Percentiles rank a stretch among this genome's conserved stretches.
Evolutionary conservation across 495 filamentous ascomycete genomes (phyloP).

Genomic region (Aspergillus incahuasiensis): DNA sequence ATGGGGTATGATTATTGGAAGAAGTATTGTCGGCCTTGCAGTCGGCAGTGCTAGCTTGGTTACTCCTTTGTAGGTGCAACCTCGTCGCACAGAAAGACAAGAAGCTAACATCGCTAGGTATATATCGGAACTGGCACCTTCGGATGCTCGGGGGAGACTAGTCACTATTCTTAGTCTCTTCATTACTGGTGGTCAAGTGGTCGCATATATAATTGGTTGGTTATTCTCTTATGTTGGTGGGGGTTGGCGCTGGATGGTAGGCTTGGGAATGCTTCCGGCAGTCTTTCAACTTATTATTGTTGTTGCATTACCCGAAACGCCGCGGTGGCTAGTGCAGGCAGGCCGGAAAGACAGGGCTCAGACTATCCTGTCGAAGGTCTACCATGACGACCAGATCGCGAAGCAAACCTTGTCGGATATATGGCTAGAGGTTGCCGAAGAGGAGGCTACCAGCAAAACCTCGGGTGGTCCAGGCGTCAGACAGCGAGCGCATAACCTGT

Average conservation of each 20-base stretch:
- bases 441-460: constrained; percentile 34
- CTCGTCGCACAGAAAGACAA: not conserved
- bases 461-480: constrained; percentile 16
- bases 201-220: constrained; percentile 79
- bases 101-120: constrained; percentile 42
- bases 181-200: constrained; percentile 79
- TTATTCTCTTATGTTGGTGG: constrained; percentile 51
- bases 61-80: constrained; percentile 58
- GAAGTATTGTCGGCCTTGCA: constrained; percentile 74
- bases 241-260: constrained; percentile 90
- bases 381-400: constrained; percentile 48
- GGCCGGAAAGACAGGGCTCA: constrained; percentile 56
- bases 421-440: constrained; percentile 63
- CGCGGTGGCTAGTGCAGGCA: constrained; percentile 76
- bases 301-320: constrained; percentile 73
- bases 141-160: constrained; percentile 66
- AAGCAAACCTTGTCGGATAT: constrained; percentile 58
- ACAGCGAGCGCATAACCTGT: constrained; percentile 50
- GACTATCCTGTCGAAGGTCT: constrained; percentile 58
- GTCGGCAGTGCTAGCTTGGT: constrained; percentile 81
- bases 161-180: constrained; percentile 76
- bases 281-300: constrained; percentile 63
- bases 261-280: constrained; percentile 75
- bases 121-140: constrained; percentile 80
- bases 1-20: constrained; percentile 67